Evolutionary conservation across 2,329 filamentous ascomycete genomes (phyloP), one percentile per base, ranked within the genome.

Genomic region (Neofusicoccum ribis): DNA sequence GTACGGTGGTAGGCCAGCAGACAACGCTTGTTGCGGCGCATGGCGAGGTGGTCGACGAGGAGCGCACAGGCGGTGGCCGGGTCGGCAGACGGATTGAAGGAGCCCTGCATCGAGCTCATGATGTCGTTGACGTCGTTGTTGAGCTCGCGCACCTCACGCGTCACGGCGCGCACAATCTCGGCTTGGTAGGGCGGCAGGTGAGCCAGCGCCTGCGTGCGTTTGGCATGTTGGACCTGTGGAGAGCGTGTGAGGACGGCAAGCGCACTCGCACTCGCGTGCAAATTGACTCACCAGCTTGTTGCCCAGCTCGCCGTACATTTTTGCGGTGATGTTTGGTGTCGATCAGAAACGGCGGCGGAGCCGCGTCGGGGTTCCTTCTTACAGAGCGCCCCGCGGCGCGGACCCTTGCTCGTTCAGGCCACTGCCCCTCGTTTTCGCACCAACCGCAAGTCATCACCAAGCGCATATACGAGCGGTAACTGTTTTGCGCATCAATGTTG

Each of bases 21-120:
- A 74, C 95, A 99, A 49, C 95, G 89, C 78, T 99, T 99, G 78
- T 99, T 97, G 64, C 95, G 87, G 56, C 95, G 89, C 91, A 98
- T 97, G 70, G 91, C 93, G 11, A 99, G 83, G 76, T 99, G 94
- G 76, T 97, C 91, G 67, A 98, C 93, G 23, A 99, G 87, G 27
- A 99, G 84, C 1, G 92, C 91, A 74, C 92, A 96, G 3, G 94
- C 93, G 37, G 90, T 90, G 9, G 91, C 91, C 50, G 92, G 92
- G 72, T 97, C 89, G 11, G 89, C 86, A 15, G 89, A 86, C 0
- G 93, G 94, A 71, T 97, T 89, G 81, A 98, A 98, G 0, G 89
- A 89, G 67, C 90, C 91, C 14, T 52, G 49, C 11, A 51, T 39
- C 46, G 43, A 43, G 69, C 91, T 87, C 76, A 94, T 95, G 0